These are phyloP conservation scores for Fusarium kyushuense DNA, from an alignment of 2,329 filamentous ascomycete species.

Conservation along the genomic window DNA sequence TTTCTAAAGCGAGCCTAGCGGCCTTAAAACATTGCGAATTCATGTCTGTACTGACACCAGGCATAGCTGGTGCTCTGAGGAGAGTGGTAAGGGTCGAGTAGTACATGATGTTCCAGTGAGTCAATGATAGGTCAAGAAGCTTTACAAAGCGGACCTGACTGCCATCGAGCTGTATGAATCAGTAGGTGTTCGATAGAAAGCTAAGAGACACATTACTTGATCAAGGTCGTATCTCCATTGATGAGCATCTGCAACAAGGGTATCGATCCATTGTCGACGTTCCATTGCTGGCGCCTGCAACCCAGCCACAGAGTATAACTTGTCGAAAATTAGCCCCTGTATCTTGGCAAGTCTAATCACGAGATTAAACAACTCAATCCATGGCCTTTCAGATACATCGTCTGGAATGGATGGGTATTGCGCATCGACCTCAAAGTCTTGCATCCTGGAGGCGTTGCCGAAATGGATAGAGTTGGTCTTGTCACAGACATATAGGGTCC, in stretches of 20 bases:
- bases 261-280: slow-evolving; percentile 19
- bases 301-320: slow-evolving; percentile 25
- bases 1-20: slow-evolving; percentile 23
- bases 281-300: slow-evolving; percentile 14
- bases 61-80: slow-evolving; percentile 25
- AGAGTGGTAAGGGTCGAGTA: slow-evolving; percentile 36
- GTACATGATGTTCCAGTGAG: slow-evolving; percentile 41
- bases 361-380: slow-evolving; percentile 26
- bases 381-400: slow-evolving; percentile 18
- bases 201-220: background rate
- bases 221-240: slow-evolving; percentile 28
- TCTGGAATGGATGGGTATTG: slow-evolving; percentile 14
- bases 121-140: slow-evolving; percentile 12
- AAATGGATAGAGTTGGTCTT: slow-evolving; percentile 33
- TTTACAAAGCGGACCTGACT: slow-evolving; percentile 15
- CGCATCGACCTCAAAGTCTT: slow-evolving; percentile 35
- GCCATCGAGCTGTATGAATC: slow-evolving; percentile 13
- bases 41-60: slow-evolving; percentile 21
- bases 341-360: slow-evolving; percentile 27
- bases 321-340: slow-evolving; percentile 27
- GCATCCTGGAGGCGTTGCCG: slow-evolving; percentile 31
- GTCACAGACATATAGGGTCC: slow-evolving; percentile 38
- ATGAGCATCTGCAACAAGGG: slow-evolving; percentile 13
- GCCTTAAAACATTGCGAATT: slow-evolving; percentile 36
- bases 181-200: background rate